These are phyloP conservation scores for Thymus quinquecostatus DNA, from an alignment of 257 asterid genomes.

Conservation along the genomic window DNA sequence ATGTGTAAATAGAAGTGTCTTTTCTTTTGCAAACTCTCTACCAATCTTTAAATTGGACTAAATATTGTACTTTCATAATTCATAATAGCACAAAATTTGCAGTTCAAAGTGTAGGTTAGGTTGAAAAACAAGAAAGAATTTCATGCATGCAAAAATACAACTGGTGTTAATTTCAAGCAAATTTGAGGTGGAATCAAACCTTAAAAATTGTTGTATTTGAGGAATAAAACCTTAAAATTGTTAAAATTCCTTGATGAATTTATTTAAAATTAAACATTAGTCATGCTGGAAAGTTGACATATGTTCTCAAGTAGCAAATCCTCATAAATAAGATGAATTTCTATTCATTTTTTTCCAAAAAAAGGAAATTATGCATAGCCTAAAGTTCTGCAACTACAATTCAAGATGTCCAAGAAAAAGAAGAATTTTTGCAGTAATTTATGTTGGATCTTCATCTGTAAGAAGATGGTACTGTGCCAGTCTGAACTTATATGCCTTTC, in stretches of 20 bases:
- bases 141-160: not conserved
- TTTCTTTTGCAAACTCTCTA: conserved; percentile 5
- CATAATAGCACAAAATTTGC: not conserved
- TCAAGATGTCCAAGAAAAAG: not conserved
- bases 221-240: too few species aligned
- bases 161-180: not conserved
- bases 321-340: conserved; percentile 8
- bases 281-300: not conserved
- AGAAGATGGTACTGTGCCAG: conserved; percentile 6
- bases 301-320: not conserved
- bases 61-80: not conserved
- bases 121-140: not conserved
- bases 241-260: too few species aligned
- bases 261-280: too few species aligned
- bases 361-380: not conserved
- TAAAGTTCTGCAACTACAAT: not conserved
- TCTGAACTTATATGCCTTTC: not conserved
- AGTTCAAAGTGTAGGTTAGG: not conserved
- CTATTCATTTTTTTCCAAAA: not conserved
- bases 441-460: not conserved
- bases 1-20: conserved; percentile 21
- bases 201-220: not conserved
- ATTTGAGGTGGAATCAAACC: not conserved
- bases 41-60: not conserved
- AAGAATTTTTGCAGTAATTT: not conserved